These are phyloP conservation scores for Diaporthe ampelina DNA, from an alignment of 2,329 filamentous ascomycete genomes.

Conservation along the genomic window DNA sequence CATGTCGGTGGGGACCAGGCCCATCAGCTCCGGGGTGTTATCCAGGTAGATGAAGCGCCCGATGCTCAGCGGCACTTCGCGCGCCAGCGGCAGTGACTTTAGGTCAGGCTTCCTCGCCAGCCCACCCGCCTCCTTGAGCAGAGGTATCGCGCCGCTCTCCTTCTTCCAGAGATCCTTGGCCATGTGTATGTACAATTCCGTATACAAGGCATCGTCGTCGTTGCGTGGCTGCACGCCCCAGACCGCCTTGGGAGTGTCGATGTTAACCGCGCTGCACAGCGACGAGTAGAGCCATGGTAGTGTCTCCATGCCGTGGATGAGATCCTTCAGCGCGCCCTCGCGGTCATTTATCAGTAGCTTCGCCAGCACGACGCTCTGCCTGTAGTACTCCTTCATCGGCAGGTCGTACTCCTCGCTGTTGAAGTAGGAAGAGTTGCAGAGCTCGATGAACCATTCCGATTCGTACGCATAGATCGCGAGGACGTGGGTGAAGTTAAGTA, in stretches of 20 bases:
- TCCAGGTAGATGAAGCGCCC: constrained; percentile 85
- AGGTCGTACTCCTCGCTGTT: constrained; percentile 48
- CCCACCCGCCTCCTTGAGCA: constrained; percentile 79
- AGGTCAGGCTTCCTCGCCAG: constrained; percentile 61
- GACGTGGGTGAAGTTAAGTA: constrained; percentile 85
- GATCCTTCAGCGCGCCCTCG: constrained; percentile 73
- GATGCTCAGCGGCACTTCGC: constrained; percentile 62
- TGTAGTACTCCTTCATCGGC: constrained; percentile 71
- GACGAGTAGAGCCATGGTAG: constrained; percentile 89
- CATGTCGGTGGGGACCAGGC: constrained; percentile 75
- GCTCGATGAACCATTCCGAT: constrained; percentile 79
- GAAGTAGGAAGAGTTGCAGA: constrained; percentile 67
- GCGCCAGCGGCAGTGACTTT: constrained; percentile 52
- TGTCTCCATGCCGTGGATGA: constrained; percentile 77
- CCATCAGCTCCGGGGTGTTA: constrained; percentile 79
- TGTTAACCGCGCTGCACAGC: constrained; percentile 83
- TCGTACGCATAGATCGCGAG: constrained; percentile 87
- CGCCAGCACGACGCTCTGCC: constrained; percentile 83
- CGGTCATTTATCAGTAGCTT: constrained; percentile 78
- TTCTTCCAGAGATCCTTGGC: constrained; percentile 91
- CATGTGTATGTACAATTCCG: constrained; percentile 81
- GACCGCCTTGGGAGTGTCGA: constrained; percentile 83
- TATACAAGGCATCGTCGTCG: constrained; percentile 76
- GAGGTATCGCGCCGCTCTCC: constrained; percentile 70
- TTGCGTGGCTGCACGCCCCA: constrained; percentile 84